Evolutionary conservation across 2,329 filamentous ascomycete species (phyloP).

Genomic region (Amauroascus verrucosus): DNA sequence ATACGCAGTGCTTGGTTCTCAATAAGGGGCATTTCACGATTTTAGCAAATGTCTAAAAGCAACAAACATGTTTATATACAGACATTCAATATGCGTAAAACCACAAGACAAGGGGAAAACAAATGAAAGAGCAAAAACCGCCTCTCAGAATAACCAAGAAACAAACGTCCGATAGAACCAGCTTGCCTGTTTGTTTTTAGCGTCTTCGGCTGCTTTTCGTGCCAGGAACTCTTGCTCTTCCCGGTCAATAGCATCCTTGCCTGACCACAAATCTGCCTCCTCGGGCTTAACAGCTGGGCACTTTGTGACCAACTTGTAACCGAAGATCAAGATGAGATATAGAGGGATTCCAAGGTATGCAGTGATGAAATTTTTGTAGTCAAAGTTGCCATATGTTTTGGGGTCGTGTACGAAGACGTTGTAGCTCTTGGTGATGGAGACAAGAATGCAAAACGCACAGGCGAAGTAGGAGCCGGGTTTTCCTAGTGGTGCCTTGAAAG

Average conservation of each 20-base stretch:
- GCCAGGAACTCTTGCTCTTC: constrained; percentile 65
- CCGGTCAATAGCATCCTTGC: constrained; percentile 22
- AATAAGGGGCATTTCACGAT: not conserved
- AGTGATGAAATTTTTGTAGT: constrained; percentile 38
- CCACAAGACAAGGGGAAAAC: not conserved
- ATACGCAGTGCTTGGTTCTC: not conserved
- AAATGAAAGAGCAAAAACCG: not conserved
- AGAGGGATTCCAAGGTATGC: constrained; percentile 36
- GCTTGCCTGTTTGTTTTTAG: constrained; percentile 28
- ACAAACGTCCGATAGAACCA: constrained; percentile 52
- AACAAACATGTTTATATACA: not conserved
- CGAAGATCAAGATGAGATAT: constrained; percentile 32
- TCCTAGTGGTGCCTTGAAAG: constrained; percentile 38
- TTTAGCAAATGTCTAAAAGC: not conserved
- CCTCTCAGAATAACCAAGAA: constrained; percentile 49
- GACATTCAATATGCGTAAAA: not conserved
- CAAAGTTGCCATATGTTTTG: constrained; percentile 47
- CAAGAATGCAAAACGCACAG: constrained; percentile 52
- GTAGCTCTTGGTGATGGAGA: constrained; percentile 74
- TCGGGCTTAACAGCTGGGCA: constrained; percentile 16
- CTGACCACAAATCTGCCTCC: constrained; percentile 21
- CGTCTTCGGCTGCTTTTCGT: constrained; percentile 65
- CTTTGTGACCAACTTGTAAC: constrained; percentile 21
- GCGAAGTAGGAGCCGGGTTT: constrained; percentile 51
- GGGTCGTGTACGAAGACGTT: constrained; percentile 48